These are phyloP conservation scores for Ceratobasidium sp. DNA, from an alignment of 1,284 basidiomycete genomes.

Conservation along the genomic window DNA sequence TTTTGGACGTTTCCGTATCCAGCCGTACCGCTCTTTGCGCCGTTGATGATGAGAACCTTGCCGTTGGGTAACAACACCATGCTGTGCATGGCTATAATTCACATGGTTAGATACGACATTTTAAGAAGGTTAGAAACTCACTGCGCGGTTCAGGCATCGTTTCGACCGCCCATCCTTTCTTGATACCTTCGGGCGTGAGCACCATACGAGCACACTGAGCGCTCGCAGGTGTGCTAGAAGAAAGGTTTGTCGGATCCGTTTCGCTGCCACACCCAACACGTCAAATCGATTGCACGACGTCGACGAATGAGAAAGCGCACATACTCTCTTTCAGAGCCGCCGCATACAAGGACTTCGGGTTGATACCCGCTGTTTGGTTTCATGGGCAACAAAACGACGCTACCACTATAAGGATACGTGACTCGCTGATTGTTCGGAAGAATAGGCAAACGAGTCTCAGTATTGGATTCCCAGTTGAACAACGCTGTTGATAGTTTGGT, in stretches of 20 bases:
- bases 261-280: constrained; percentile 43
- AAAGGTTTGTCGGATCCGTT: constrained; percentile 42
- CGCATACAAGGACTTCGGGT: constrained; percentile 79
- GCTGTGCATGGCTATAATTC: constrained; percentile 68
- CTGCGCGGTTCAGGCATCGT: not conserved
- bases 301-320: constrained; percentile 6
- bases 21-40: constrained; percentile 75
- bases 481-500: too few species aligned
- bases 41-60: constrained; percentile 77
- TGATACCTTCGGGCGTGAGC: constrained; percentile 66
- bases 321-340: constrained; percentile 60
- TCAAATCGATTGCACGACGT: constrained; percentile 45
- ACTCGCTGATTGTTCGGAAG: constrained; percentile 84
- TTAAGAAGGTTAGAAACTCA: too few species aligned
- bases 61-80: constrained; percentile 81
- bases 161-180: not conserved
- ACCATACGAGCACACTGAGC: constrained; percentile 74
- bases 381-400: constrained; percentile 76
- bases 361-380: constrained; percentile 66
- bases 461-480: constrained; percentile 74
- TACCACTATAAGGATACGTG: constrained; percentile 82
- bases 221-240: constrained; percentile 44
- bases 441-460: constrained; percentile 67
- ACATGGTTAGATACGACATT: too few species aligned
- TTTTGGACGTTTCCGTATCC: constrained; percentile 84